phyloP scores from a whole-genome alignment of 163 green algal species.

The Scenedesmus sp. region DNA sequence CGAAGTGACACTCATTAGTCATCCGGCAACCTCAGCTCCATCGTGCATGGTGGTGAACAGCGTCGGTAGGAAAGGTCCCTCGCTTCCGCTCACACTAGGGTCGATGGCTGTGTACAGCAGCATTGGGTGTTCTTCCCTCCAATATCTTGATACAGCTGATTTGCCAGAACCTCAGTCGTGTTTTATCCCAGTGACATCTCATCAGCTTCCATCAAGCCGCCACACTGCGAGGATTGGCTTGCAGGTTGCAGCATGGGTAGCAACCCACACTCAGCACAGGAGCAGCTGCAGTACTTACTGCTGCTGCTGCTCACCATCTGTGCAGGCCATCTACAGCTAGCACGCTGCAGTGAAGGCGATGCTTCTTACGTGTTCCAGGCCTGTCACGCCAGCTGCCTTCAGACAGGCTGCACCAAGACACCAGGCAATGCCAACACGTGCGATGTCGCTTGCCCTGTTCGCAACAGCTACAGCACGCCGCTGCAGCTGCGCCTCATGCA shows the following conservation, averaged over 20 bases:
- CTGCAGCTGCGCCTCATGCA: slow-evolving; percentile 53
- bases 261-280: neutral
- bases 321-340: neutral
- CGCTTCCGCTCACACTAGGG: neutral
- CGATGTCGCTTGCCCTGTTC: slow-evolving; percentile 38
- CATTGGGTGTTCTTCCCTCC: neutral
- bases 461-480: slow-evolving; percentile 28
- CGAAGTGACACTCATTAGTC: neutral
- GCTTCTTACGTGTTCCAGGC: slow-evolving; percentile 32
- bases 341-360: slow-evolving; percentile 60
- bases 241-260: neutral
- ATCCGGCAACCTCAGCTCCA: neutral
- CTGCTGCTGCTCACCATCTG: neutral
- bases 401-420: slow-evolving; percentile 57
- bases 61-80: neutral
- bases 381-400: slow-evolving; percentile 49
- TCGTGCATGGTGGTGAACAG: no score
- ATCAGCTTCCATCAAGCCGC: neutral
- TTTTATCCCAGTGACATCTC: no score
- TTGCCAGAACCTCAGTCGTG: neutral
- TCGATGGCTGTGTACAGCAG: neutral
- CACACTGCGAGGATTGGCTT: neutral
- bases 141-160: neutral
- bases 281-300: neutral
- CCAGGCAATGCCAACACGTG: slow-evolving; percentile 24